Evolutionary conservation across 139 green algal genomes (phyloP), one percentile per base, ranked within the genome.

Genomic region (Asterochloris sp.): DNA sequence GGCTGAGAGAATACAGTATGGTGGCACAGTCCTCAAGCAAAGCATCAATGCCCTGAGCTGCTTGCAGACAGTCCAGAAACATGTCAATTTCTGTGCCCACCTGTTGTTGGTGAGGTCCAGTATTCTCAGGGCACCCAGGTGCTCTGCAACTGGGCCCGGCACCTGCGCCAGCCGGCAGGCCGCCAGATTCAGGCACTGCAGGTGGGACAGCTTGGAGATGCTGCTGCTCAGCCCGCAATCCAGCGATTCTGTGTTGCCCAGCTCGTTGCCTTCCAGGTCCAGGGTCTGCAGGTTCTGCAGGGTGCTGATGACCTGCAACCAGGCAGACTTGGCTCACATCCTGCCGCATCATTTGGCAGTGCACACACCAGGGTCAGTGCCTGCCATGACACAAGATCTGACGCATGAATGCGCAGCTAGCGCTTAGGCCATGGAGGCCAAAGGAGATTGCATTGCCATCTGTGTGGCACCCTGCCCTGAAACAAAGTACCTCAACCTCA

Each of bases 81-180:
- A 23, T 60, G 23, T 61, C 47, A 27, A 76, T 8, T 12, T 13
- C 71, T 28, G 28, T 17, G 12, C 28, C 62, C 10, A 81, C 77
- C 77, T 81, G 83, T 87, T 87, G 38, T 83, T 81, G 38, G 78
- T 87, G 21, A 84, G 78, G 78, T 87, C 83, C 54, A 87, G 83
- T 73, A 84, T 84, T 29, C 83, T 73, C 73, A 87, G 64, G 47
- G 38, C 73, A 14, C 27, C 62, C 60, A 87, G 78, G 24, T 28
- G 61, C 74, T 81, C 78, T 62, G 38, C 38, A n/a, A 87, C 78
- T n/a, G 78, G 16, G 38, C 28, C 10, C 9, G 83, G 83, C 62
- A 87, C 54, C 2, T 73, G n/a, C 69, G 29, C 17, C 73, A 87
- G 78, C 62, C 73, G 62, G 76, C 78, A 84, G 29, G 76, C 67